Base-by-base conservation (phyloP, 2,329 filamentous ascomycete genomes). In the Sporothrix schenckii region DNA sequence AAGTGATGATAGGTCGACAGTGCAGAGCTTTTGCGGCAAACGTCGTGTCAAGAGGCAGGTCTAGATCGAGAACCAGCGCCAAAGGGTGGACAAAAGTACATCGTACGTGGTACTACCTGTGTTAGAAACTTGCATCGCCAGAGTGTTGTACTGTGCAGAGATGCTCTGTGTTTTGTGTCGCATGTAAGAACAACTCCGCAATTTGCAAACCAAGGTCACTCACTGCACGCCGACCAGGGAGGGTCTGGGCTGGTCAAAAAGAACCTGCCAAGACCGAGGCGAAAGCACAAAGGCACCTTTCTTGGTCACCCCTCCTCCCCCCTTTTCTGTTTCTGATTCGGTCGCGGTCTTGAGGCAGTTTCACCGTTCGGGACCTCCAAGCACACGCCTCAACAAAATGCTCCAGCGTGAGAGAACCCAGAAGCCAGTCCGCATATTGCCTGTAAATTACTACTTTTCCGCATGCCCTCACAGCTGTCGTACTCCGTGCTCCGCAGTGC, bases 311-410 rank as follows among this genome's bases (percentile, higher is more conserved):
- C 63, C 16, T 34, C 63, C 16, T 34, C 27, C n/a, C 27, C 49
- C 19, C 13, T 53, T 41, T 30, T 39, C 27, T 65, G 67, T 69
- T 69, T 69, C 67, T 69, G 67, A 61, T 69, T 69, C 67, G 67
- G 54, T 34, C 67, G n/a, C 14, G 44, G 44, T 47, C 24, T 50
- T 9, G 24, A 27, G 19, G 41, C 10, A 52, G 54, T 69, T 69
- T 69, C 67, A 69, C 67, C 41, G 54, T 69, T 61, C 54, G 39
- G 66, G 66, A 34, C 66, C 66, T 60, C 66, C 41, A 60, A 54
- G 66, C 66, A 68, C 50, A 52, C 47, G n/a, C 58, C 34, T 39
- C 58, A 63, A 34, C 21, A 47, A 49, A 65, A 65, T 34, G n/a
- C 21, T n/a, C 16, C 39, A 63, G 58, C 41, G 39, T 16, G 61